Base-by-base conservation (phyloP, 768 basidiomycete genomes). In the Pleurotus pulmonarius region DNA sequence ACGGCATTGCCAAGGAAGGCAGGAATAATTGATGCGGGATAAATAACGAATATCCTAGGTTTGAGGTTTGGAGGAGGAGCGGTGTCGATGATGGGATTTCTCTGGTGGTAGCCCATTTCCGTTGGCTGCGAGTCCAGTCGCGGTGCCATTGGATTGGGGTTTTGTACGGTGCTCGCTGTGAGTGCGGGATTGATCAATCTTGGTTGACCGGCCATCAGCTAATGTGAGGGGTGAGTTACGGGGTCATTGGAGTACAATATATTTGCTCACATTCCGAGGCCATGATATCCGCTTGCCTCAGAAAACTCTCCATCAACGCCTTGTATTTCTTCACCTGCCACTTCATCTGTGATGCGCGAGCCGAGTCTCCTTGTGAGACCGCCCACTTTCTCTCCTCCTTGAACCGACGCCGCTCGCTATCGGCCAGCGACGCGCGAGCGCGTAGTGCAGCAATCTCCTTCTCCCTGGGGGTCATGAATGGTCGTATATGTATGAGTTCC, bases 311-410 rank as follows among this genome's bases (percentile, higher is more conserved):
- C 80, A 87, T 89, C 55, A 93, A 73, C 25, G 86, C 83, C 34
- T 87, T 83, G 69, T 90, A 92, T 16, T 86, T 81, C 73, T 88
- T 87, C 58, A 91, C 87, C 68, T 91, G 88, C 86, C 88, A 91
- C 63, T 84, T 85, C 77, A 92, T 83, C 73, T 94, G 86, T 24
- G 78, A 74, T 26, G 90, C 90, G 46, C 90, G 81, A 7, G 88
- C 84, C 44, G 73, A 58, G 65, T 94, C 91, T 0, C 90, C 90
- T 66, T 88, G 85, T 16, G 88, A 87, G 39, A 86, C 66, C 0
- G 92, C 92, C 92, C 92, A 94, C 67, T 92, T 90, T 61, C 83
- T 79, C 70, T 94, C 92, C 70, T 94, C 92, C 73, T 85, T 89
- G 73, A 85, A 89, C 55, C 90, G 79, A 40, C 92, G 79, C 16